A percentile compares a stretch with the other conserved stretches of the same genome.
Evolutionary conservation across 1,284 basidiomycete genomes (phyloP).

Genomic region (Ustilago tritici): DNA sequence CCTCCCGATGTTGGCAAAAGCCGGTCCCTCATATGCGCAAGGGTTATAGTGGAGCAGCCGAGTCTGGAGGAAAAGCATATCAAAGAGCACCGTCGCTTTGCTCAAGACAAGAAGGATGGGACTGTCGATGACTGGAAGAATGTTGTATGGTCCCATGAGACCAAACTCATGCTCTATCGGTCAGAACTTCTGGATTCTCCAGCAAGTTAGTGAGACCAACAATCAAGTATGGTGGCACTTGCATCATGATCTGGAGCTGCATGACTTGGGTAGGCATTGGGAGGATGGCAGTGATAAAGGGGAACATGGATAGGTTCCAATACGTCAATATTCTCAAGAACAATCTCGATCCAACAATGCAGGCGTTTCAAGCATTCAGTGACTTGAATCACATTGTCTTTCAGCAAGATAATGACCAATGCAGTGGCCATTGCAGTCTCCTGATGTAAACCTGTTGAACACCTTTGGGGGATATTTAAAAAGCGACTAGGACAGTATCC

Average conservation of each 20-base stretch:
- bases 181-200: conserved; percentile 5
- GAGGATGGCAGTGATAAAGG: conserved; percentile 26
- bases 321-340: conserved; percentile 69
- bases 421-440: conserved; percentile 69
- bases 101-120: conserved; percentile 18
- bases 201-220: conserved; percentile 7
- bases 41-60: neutral
- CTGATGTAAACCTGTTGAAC: conserved; percentile 71
- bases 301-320: conserved; percentile 67
- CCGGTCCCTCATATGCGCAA: neutral
- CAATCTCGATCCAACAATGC: conserved; percentile 54
- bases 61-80: conserved; percentile 7
- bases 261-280: conserved; percentile 20
- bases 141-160: conserved; percentile 33
- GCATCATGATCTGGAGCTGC: conserved; percentile 36
- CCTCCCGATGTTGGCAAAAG: neutral
- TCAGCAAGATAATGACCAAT: conserved; percentile 69
- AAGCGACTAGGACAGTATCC: conserved; percentile 7
- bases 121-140: conserved; percentile 23
- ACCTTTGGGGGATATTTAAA: conserved; percentile 64
- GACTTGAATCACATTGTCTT: conserved; percentile 61
- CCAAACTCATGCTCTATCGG: conserved; percentile 17
- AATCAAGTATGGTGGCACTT: conserved; percentile 22
- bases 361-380: conserved; percentile 22
- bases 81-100: conserved; percentile 10